phyloP scores from a whole-genome alignment of 768 basidiomycete genomes.

The Lactarius psammicola region DNA sequence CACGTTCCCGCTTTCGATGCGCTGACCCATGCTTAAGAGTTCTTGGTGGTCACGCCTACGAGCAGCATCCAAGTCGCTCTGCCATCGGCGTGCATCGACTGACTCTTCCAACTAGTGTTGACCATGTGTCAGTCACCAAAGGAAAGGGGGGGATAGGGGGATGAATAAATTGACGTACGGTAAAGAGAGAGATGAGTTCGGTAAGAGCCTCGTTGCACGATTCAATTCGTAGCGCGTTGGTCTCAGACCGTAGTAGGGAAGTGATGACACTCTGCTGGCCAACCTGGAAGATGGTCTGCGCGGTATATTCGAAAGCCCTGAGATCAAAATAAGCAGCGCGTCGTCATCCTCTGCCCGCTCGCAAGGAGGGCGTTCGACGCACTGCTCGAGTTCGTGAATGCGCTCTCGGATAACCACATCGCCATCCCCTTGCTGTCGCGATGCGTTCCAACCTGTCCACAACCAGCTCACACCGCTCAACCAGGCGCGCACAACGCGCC shows the following conservation, averaged over 20 bases:
- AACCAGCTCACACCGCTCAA: constrained; percentile 27
- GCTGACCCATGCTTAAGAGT: constrained; percentile 18
- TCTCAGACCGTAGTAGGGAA: constrained; percentile 25
- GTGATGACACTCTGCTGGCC: constrained; percentile 25
- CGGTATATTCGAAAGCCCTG: constrained; percentile 25
- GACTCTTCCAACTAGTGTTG: constrained; percentile 20
- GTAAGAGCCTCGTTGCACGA: constrained; percentile 27
- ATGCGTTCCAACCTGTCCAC: constrained; percentile 25
- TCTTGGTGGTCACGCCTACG: constrained; percentile 25
- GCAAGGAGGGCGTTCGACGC: neutral
- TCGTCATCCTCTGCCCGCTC: too few species aligned
- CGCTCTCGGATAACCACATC: constrained; percentile 18
- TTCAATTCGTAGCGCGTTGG: constrained; percentile 25
- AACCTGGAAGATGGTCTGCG: constrained; percentile 21
- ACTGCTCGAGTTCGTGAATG: constrained; percentile 24
- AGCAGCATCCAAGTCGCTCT: constrained; percentile 19
- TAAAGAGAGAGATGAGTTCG: constrained; percentile 26
- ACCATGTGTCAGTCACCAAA: neutral
- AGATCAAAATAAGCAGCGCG: neutral
- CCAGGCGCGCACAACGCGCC: constrained; percentile 28
- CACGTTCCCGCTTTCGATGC: constrained; percentile 22
- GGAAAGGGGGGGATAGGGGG: neutral
- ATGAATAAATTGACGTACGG: constrained; percentile 12
- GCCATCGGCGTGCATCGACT: constrained; percentile 25
- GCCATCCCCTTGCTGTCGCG: constrained; percentile 8